Base-by-base conservation (phyloP, 495 filamentous ascomycete species). In the Lasiosphaeris hirsuta region DNA sequence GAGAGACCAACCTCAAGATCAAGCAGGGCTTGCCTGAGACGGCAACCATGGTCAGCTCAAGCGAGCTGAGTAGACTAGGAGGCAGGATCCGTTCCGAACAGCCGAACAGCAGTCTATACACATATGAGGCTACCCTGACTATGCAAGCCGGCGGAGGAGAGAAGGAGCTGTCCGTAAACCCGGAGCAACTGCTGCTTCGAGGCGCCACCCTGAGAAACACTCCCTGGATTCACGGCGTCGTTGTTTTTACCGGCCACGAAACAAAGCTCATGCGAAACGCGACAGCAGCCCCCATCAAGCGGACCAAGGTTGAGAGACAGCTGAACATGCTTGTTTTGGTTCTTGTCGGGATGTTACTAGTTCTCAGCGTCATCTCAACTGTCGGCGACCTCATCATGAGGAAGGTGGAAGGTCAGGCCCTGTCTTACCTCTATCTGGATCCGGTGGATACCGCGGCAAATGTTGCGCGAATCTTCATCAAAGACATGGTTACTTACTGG, bases 241-340 rank as follows among this genome's bases (percentile, higher is more conserved):
- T 97, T 58, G 92, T 97, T 13, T 99, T 99, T 62, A 99, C 92
- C 15, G 95, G 95, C 54, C 95, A 99, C 70, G 93, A 99, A 75
- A 97, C 95, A 30, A 99, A 99, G 70, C 78, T 99, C 63, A 97
- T 99, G 95, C 84, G 95, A 56, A 99, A 99, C 69, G 95, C 95
- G 30, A 97, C 93, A 8, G 95, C 95, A 10, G 88, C 95, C 2
- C 94, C 95, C 37, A 97, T 99, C 71, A 99, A 99, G 78, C 86
- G 90, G 47, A 99, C 95, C 6, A 90, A 90, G 39, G 94, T 99
- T 6, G 95, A 97, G 71, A 83, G 85, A 40, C 88, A 90, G 75
- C 86, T 99, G 40, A 99, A 99, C 70, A 81, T 87, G 51, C 89
- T 97, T 55, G 96, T 99, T 57, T 74, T 97, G 52, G 88, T 94